Evolutionary conservation across 2,329 filamentous ascomycete species (phyloP).

Genomic region (Magnaporthiopsis poae): DNA sequence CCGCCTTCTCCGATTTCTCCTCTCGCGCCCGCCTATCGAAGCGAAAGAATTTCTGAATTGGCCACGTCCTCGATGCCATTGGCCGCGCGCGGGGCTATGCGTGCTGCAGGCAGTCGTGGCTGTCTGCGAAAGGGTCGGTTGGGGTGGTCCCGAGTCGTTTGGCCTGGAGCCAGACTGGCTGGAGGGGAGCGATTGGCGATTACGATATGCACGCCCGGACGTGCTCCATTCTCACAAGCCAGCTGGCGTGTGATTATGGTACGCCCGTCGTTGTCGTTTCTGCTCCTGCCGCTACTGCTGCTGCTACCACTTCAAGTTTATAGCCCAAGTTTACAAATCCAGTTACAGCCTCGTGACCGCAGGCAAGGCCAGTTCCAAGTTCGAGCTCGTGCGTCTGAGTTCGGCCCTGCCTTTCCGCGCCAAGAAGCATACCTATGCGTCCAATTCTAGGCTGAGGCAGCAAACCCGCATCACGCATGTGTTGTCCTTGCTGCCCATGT

Average conservation of each 20-base stretch:
- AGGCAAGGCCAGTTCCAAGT: not conserved
- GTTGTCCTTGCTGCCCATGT: not conserved
- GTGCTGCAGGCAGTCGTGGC: constrained; percentile 40
- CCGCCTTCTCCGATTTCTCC: not conserved
- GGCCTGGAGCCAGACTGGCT: not conserved
- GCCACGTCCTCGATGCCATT: constrained; percentile 9
- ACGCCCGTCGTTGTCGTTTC: too few species aligned
- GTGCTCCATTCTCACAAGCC: too few species aligned
- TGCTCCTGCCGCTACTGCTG: not conserved
- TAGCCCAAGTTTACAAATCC: not conserved
- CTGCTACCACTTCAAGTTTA: not conserved
- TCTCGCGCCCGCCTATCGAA: not conserved
- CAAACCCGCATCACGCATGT: not conserved
- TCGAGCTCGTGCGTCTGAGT: not conserved
- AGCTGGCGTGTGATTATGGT: too few species aligned
- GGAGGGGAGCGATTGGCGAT: not conserved
- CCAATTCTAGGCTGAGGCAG: not conserved
- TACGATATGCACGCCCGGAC: not conserved
- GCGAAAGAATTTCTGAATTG: not conserved
- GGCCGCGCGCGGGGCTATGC: constrained; percentile 14
- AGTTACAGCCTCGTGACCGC: not conserved
- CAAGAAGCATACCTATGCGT: not conserved
- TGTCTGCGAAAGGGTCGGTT: constrained; percentile 31
- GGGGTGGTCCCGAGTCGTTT: not conserved
- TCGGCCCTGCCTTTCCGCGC: not conserved